phyloP scores from a whole-genome alignment of 1,284 basidiomycete genomes.

The Fomitopsis schrenkii region DNA sequence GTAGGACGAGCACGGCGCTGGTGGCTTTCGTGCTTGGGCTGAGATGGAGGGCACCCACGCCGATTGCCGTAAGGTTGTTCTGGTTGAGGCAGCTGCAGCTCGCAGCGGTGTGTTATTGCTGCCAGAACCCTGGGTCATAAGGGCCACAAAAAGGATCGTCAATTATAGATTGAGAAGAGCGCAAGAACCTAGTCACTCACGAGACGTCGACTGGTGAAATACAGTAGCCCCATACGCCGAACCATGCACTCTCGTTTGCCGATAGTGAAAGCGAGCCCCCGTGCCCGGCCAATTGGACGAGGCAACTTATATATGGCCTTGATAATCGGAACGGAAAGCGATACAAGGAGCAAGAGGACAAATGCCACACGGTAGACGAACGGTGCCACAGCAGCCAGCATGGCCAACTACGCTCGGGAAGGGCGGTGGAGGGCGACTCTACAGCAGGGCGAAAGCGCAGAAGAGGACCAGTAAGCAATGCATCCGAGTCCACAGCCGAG shows the following conservation, averaged over 20 bases:
- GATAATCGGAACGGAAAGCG: slow-evolving; percentile 56
- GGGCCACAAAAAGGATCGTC: slow-evolving; percentile 10
- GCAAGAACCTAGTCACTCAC: slow-evolving; percentile 29
- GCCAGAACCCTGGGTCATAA: slow-evolving; percentile 33
- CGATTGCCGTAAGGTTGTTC: slow-evolving; percentile 41
- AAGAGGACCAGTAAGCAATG: not conserved
- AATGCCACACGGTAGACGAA: slow-evolving; percentile 46
- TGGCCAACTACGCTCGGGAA: slow-evolving; percentile 9
- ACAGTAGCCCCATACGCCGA: slow-evolving; percentile 64
- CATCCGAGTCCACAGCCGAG: not conserved
- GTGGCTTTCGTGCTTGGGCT: slow-evolving; percentile 27
- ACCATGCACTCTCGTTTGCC: slow-evolving; percentile 35
- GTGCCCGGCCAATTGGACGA: slow-evolving; percentile 43
- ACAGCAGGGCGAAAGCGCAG: not conserved
- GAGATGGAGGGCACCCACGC: slow-evolving; percentile 29
- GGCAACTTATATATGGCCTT: slow-evolving; percentile 39
- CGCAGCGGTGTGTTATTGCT: slow-evolving; percentile 31
- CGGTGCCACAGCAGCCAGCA: slow-evolving; percentile 36
- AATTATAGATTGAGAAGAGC: slow-evolving; percentile 14
- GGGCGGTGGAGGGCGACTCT: not conserved
- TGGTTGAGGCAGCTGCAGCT: slow-evolving; percentile 48
- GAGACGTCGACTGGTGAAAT: slow-evolving; percentile 40
- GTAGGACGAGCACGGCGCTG: slow-evolving; percentile 36
- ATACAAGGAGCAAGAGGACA: slow-evolving; percentile 51
- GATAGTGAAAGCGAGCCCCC: slow-evolving; percentile 31